phyloP scores from a whole-genome alignment of 2,329 filamentous ascomycete genomes.

The Alternaria arbusti region DNA sequence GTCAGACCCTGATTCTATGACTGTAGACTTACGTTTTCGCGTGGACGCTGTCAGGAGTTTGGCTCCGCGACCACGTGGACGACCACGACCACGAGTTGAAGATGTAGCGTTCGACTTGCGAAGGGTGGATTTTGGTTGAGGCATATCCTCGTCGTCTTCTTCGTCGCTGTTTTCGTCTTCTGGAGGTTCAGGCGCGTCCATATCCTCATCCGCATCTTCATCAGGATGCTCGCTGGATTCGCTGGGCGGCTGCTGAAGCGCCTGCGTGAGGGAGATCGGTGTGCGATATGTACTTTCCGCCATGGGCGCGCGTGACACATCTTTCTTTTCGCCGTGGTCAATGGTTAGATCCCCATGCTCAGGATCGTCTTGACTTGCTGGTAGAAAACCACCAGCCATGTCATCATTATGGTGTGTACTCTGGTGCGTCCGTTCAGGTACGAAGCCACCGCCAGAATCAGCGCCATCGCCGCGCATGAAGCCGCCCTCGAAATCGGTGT shows the following conservation, averaged over 20 bases:
- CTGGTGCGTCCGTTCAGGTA: constrained; percentile 17
- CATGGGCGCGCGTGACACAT: background rate
- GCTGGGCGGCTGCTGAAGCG: constrained; percentile 26
- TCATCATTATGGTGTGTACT: constrained; percentile 26
- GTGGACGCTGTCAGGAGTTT: constrained; percentile 13
- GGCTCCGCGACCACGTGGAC: constrained; percentile 3
- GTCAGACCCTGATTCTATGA: constrained; percentile 14
- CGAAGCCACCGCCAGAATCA: constrained; percentile 15
- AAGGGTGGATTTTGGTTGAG: constrained; percentile 4
- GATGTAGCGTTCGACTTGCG: constrained; percentile 13
- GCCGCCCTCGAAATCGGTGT: constrained; percentile 50
- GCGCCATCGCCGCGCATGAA: constrained; percentile 46
- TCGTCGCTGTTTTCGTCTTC: constrained; percentile 56
- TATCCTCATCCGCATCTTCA: background rate
- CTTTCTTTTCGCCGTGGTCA: constrained; percentile 36
- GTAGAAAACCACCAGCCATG: constrained; percentile 45
- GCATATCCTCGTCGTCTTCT: constrained; percentile 38
- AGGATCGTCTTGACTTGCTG: constrained; percentile 46
- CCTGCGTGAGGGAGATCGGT: constrained; percentile 47
- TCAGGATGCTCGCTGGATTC: constrained; percentile 2
- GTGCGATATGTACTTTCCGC: constrained; percentile 29
- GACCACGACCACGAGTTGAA: background rate
- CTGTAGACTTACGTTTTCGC: constrained; percentile 12
- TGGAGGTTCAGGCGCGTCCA: constrained; percentile 9
- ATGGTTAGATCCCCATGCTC: constrained; percentile 39